Percentiles rank a stretch among this genome's conserved stretches.
Conservation (phyloP, 345 rosid species). For the Euphorbia tirucalli region DNA sequence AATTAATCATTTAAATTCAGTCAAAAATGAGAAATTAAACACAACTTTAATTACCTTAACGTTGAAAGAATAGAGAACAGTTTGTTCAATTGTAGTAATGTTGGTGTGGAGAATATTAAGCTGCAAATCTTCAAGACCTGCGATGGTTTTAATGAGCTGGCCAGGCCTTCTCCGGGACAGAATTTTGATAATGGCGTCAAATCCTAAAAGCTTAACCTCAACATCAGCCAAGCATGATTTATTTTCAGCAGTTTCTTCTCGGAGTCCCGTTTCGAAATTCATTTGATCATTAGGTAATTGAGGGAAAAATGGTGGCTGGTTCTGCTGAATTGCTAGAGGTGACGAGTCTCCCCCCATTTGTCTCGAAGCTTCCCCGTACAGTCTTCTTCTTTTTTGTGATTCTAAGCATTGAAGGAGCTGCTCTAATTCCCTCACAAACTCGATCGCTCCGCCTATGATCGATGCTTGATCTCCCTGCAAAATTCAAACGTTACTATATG, state of each 20-base stretch:
- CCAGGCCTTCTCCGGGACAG: conserved; percentile 91
- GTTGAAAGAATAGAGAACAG: conserved; percentile 89
- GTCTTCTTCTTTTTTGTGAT: conserved; percentile 77
- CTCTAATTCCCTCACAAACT: conserved; percentile 89
- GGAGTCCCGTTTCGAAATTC: conserved; percentile 43
- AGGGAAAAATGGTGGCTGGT: conserved; percentile 36
- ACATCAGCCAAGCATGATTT: conserved; percentile 83
- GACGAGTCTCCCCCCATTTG: conserved; percentile 35
- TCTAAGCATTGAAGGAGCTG: conserved; percentile 87
- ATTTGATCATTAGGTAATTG: conserved; percentile 36
- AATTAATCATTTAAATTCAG: too few species aligned
- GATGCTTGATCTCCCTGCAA: conserved; percentile 95
- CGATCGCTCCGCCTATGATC: conserved; percentile 95
- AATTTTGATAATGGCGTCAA: conserved; percentile 92
- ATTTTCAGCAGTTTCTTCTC: conserved; percentile 81
- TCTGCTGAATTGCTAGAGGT: conserved; percentile 30
- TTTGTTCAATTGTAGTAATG: conserved; percentile 94
- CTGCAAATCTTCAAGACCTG: conserved; percentile 93
- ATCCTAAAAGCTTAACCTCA: conserved; percentile 86
- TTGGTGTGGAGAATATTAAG: conserved; percentile 85
- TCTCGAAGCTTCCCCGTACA: conserved; percentile 45
- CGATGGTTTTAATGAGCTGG: conserved; percentile 69
- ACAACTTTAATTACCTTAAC: conserved; percentile 54
- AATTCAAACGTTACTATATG: too few species aligned
- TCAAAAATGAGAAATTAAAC: too few species aligned